A percentile compares a stretch with the other conserved stretches of the same genome.
Conservation (phyloP, 345 rosid genomes). For the Eucalyptus marginata region DNA sequence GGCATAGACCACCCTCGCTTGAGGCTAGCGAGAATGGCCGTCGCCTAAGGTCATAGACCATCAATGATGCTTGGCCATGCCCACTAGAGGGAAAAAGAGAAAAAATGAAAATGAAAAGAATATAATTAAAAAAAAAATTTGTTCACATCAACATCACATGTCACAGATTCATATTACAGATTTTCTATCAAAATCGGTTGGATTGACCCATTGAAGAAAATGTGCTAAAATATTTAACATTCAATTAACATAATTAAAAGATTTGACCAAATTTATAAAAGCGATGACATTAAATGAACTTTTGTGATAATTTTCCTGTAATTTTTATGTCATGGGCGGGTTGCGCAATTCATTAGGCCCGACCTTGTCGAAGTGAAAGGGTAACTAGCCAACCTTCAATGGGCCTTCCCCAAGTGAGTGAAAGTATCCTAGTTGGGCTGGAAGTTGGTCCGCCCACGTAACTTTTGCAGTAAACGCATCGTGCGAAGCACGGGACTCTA, state of each 20-base stretch:
- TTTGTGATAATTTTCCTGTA: too few relatives aligned
- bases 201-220: too few relatives aligned
- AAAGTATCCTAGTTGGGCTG: neutral
- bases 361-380: neutral
- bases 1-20: too few relatives aligned
- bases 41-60: neutral
- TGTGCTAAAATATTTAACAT: too few relatives aligned
- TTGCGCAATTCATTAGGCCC: neutral
- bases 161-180: rapidly evolving
- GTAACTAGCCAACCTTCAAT: neutral
- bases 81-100: rapidly evolving
- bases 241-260: rapidly evolving
- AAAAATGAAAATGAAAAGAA: too few relatives aligned
- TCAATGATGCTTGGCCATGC: neutral
- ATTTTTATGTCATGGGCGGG: neutral
- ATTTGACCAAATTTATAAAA: rapidly evolving
- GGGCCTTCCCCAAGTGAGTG: neutral
- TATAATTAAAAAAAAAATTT: too few relatives aligned
- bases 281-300: too few relatives aligned
- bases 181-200: rapidly evolving
- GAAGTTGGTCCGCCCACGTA: neutral
- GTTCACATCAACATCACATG: too few relatives aligned
- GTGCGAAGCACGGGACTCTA: neutral
- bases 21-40: rapidly evolving
- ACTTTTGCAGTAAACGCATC: neutral